Evolutionary conservation across 179 eudicot species (phyloP).

Genomic region (Corrigiola litoralis): DNA sequence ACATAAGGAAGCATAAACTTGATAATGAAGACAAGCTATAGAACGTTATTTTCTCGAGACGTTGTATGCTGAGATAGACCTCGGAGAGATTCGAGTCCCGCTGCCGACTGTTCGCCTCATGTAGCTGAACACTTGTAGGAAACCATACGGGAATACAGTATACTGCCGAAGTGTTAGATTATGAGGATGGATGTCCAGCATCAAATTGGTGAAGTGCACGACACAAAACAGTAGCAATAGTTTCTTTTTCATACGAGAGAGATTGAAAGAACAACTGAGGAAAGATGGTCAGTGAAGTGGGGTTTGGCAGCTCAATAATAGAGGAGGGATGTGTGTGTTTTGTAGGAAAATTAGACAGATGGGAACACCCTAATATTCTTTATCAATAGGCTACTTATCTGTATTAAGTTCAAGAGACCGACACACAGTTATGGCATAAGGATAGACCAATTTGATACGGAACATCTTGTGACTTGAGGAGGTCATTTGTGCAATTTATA

Average conservation of each 20-base stretch:
- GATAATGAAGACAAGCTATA: too few species aligned
- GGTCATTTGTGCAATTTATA: conserved; percentile 1
- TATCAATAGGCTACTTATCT: not conserved
- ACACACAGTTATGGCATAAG: conserved; percentile 3
- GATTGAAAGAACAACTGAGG: not conserved
- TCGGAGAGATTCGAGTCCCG: too few species aligned
- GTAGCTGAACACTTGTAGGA: too few species aligned
- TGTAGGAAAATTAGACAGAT: not conserved
- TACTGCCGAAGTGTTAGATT: too few species aligned
- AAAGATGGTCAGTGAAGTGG: conserved; percentile 8
- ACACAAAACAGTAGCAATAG: too few species aligned
- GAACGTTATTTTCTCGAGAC: too few species aligned
- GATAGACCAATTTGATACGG: conserved; percentile 15
- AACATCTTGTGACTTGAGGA: not conserved
- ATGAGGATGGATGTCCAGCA: too few species aligned
- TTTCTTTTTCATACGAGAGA: not conserved
- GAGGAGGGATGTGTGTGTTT: not conserved
- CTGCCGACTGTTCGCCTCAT: too few species aligned
- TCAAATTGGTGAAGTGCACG: too few species aligned
- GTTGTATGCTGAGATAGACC: too few species aligned
- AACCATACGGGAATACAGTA: too few species aligned
- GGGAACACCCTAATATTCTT: not conserved
- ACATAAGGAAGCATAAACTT: too few species aligned
- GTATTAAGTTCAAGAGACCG: not conserved
- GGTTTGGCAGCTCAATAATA: conserved; percentile 8